These are phyloP conservation scores for Salix suchowensis DNA, from an alignment of 345 rosid species.

Conservation along the genomic window DNA sequence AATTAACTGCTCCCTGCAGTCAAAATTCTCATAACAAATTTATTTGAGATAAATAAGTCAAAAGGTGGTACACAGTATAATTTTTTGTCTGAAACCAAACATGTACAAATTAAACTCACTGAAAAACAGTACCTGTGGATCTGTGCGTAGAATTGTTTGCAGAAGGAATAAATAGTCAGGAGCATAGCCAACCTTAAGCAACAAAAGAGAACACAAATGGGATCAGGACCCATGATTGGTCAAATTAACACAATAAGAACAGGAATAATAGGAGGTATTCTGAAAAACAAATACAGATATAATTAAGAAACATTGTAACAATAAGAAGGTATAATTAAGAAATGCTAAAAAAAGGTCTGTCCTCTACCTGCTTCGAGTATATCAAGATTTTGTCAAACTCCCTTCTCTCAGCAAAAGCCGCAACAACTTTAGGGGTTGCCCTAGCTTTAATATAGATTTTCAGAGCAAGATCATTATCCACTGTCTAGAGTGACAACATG, in stretches of 20 bases:
- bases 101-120: neutral
- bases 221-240: neutral
- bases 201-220: neutral
- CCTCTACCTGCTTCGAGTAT: slow-evolving; percentile 83
- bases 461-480: slow-evolving; percentile 96
- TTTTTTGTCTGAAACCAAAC: neutral
- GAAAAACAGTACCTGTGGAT: slow-evolving; percentile 68
- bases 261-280: neutral
- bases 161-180: slow-evolving; percentile 97
- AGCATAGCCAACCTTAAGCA: slow-evolving; percentile 77
- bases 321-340: neutral
- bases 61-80: neutral
- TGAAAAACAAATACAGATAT: neutral
- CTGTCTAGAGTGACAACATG: slow-evolving; percentile 53
- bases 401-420: slow-evolving; percentile 96
- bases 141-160: slow-evolving; percentile 96
- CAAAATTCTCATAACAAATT: neutral
- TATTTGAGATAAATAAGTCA: neutral
- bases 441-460: slow-evolving; percentile 94
- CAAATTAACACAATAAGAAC: neutral
- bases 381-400: slow-evolving; percentile 94
- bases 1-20: slow-evolving; percentile 92
- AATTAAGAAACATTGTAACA: neutral
- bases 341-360: neutral
- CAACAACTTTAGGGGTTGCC: slow-evolving; percentile 97